Percentiles rank a stretch among this genome's conserved stretches.
Evolutionary conservation across 2,329 filamentous ascomycete species (phyloP).

Genomic region (Neopestalotiopsis sp.): DNA sequence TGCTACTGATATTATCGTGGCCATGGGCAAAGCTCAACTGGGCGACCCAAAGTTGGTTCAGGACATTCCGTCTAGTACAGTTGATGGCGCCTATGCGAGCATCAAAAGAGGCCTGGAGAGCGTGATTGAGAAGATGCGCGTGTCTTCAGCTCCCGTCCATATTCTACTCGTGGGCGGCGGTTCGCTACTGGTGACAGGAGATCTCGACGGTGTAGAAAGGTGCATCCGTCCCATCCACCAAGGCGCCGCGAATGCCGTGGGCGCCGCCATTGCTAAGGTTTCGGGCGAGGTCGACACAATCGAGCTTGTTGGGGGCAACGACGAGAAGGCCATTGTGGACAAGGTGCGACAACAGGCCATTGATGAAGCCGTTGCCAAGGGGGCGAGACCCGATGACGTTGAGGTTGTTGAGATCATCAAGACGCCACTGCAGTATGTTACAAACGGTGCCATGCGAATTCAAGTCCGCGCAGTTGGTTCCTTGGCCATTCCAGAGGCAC

Average conservation of each 20-base stretch:
- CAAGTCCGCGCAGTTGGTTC: not conserved
- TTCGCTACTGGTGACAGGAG: not conserved
- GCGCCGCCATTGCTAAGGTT: slow-evolving; percentile 14
- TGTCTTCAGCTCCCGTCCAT: slow-evolving; percentile 9
- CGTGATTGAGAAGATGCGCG: slow-evolving; percentile 3
- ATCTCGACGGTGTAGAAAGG: not conserved
- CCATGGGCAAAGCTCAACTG: slow-evolving; percentile 1
- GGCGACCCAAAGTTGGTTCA: not conserved
- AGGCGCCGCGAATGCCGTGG: slow-evolving; percentile 11
- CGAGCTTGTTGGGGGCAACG: not conserved
- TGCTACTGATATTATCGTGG: not conserved
- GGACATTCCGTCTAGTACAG: not conserved
- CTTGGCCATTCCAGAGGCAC: no score
- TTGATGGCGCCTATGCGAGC: not conserved
- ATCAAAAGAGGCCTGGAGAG: slow-evolving; percentile 4
- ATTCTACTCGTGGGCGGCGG: slow-evolving; percentile 11
- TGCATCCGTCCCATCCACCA: slow-evolving; percentile 5
- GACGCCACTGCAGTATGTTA: not conserved
- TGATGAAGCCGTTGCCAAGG: slow-evolving; percentile 1
- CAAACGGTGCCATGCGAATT: slow-evolving; percentile 4
- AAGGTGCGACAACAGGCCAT: not conserved
- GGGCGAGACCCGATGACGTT: not conserved
- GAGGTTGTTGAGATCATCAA: slow-evolving; percentile 5
- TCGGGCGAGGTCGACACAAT: slow-evolving; percentile 10
- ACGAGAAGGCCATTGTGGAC: slow-evolving; percentile 5